Base-by-base conservation (phyloP, 2,329 filamentous ascomycete species). In the Ramichloridium luteum region DNA sequence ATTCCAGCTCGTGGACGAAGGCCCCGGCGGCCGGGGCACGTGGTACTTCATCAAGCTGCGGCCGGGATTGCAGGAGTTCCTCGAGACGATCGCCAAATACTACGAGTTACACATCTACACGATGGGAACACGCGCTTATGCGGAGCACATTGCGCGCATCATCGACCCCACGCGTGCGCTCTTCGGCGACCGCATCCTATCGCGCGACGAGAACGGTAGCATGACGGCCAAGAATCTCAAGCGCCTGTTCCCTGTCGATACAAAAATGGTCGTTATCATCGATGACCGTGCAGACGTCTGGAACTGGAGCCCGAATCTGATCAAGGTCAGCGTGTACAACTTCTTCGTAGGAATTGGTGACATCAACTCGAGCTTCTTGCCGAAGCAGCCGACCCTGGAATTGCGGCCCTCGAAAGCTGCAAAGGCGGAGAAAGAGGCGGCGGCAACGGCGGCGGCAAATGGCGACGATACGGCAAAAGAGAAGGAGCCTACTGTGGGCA, bases 21-120 rank as follows among this genome's bases (percentile, higher is more conserved):
- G 77, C 1, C 78, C 78, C 2, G 72, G 76, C 14, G 78, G 78
- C 39, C 62, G 72, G 28, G 77, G 77, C n/a, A 88, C 80, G 53
- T 93, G 80, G 71, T 98, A 98, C 59, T 98, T 96, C 58, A 93
- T 98, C 64, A 98, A 98, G 63, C 75, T 93, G 61, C 82, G 90
- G 20, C 90, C 90, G 0, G 85, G 86, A 3, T 62, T 96, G 30
- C 67, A 74, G 40, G 72, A 79, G 25, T 98, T 98, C 51, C 66
- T 98, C 29, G 67, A 80, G 36, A 72, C 74, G 31, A 70, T 94
- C 28, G 74, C 84, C 1, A 70, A 77, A 49, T 64, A 90, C 48
- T 98, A 90, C 60, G 90, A 98, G 61, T 67, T 96, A 50, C 90
- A 98, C 55, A 88, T 98, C 41, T 98, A 98, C 63, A 98, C 90